phyloP scores from a whole-genome alignment of 2,329 filamentous ascomycete genomes.

The Acrocalymma vagum region DNA sequence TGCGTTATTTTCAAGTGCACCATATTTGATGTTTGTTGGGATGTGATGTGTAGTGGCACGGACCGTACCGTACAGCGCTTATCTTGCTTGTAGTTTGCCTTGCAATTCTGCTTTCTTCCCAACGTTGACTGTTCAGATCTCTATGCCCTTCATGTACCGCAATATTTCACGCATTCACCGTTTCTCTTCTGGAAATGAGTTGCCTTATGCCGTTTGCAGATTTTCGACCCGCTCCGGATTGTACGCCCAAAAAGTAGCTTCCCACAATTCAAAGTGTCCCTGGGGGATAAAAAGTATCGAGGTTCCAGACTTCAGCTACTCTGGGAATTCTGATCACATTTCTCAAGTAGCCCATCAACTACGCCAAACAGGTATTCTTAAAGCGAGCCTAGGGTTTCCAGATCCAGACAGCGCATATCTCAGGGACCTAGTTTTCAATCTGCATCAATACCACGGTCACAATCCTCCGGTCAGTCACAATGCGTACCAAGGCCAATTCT shows the following conservation, averaged over 20 bases:
- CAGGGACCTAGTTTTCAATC: background rate
- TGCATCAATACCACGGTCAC: constrained; percentile 4
- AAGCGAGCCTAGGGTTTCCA: constrained; percentile 5
- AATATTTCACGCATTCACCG: background rate
- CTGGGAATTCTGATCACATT: constrained; percentile 3
- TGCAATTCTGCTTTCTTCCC: too few relatives aligned
- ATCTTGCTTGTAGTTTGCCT: too few relatives aligned
- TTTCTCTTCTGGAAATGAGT: constrained; percentile 1
- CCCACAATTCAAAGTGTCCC: background rate
- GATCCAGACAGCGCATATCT: constrained; percentile 4
- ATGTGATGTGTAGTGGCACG: too few relatives aligned
- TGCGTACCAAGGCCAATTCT: constrained; percentile 3
- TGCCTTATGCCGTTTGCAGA: constrained; percentile 2
- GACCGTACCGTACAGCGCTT: too few relatives aligned
- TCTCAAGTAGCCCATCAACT: constrained; percentile 4
- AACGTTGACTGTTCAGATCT: too few relatives aligned
- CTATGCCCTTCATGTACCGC: constrained; percentile 2
- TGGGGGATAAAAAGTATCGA: constrained; percentile 1
- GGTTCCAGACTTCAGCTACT: constrained; percentile 4
- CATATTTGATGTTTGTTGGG: too few relatives aligned
- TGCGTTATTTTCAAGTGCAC: too few relatives aligned
- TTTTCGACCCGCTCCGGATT: constrained; percentile 1
- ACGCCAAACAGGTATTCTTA: constrained; percentile 5
- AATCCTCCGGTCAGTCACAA: constrained; percentile 6
- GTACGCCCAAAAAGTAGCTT: background rate